Base-by-base conservation (phyloP, 352 stramenopile genomes). In the Pythium volutum region DNA sequence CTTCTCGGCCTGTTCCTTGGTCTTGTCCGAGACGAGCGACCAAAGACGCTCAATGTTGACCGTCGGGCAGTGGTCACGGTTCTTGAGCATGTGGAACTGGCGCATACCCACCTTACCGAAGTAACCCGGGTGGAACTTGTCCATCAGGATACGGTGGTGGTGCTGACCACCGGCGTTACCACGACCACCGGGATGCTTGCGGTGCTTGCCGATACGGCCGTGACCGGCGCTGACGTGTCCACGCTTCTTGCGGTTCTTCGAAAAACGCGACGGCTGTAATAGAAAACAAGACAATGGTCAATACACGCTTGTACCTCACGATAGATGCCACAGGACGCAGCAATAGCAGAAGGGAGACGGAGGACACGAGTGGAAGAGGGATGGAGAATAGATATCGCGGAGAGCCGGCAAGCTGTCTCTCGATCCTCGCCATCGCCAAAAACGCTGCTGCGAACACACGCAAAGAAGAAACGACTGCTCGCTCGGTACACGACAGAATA, bases 51-150 rank as follows among this genome's bases (percentile, higher is more conserved):
- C 98, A 70, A 99, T 74, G 85, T 99, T 99, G 65, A 99, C 86
- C 29, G 96, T 99, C 45, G 97, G 97, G 79, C 95, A 99, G 90
- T 98, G 98, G 61, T 85, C 83, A 57, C 96, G 84, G 87, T 99
- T 99, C 62, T 87, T 88, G 66, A 99, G 84, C 55, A 98, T 45
- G 76, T 99, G 98, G 82, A 99, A 99, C 59, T 98, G 97, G 71
- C 98, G 93, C 97, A 99, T 99, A 96, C 98, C 98, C 65, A 99
- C 97, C 89, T 99, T 99, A 94, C 98, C 98, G 74, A 99, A 99
- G 90, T 99, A 99, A 97, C 98, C 98, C 79, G 98, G 97, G 77
- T 99, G 97, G 80, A 98, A 99, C 88, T 99, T 99, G 91, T 99
- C 98, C 75, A 99, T 98, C 47, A 99, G 88, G 84, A 98, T 99